Conservation (phyloP, 257 asterid species). For the Schizonepeta tenuifolia region DNA sequence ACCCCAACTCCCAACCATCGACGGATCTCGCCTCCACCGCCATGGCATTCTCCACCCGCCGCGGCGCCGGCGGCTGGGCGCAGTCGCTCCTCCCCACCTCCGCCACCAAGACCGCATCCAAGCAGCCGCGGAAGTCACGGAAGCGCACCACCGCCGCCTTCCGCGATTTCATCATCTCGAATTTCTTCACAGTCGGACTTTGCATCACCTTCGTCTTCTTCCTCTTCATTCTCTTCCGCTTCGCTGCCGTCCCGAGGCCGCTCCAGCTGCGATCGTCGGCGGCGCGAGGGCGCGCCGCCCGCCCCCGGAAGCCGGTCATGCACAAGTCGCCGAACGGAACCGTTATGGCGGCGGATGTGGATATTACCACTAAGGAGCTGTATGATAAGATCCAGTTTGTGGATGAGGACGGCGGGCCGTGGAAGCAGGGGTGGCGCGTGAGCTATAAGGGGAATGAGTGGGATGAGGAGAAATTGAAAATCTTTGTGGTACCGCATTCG, state of each 20-base stretch:
- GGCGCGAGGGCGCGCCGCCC: constrained; percentile 43
- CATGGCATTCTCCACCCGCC: constrained; percentile 92
- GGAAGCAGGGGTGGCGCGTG: constrained; percentile 99
- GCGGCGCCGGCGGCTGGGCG: constrained; percentile 80
- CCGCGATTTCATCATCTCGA: constrained; percentile 67
- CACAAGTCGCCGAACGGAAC: constrained; percentile 60
- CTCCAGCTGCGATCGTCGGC: constrained; percentile 54
- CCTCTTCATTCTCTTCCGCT: constrained; percentile 64
- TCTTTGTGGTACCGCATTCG: constrained; percentile 95
- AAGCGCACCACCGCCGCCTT: constrained; percentile 63
- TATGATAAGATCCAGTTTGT: constrained; percentile 87
- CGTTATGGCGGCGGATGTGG: constrained; percentile 67
- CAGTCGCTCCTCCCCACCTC: constrained; percentile 69
- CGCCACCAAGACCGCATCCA: constrained; percentile 50
- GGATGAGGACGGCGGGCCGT: constrained; percentile 96
- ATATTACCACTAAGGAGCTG: constrained; percentile 78
- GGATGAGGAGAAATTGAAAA: constrained; percentile 91
- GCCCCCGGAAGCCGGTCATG: constrained; percentile 56
- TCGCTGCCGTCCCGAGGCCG: constrained; percentile 70
- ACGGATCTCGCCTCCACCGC: constrained; percentile 43
- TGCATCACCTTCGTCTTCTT: constrained; percentile 61
- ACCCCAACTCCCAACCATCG: constrained; percentile 11
- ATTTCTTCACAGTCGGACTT: constrained; percentile 84
- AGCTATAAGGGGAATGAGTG: constrained; percentile 84
- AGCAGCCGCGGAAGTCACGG: constrained; percentile 69